Conservation (phyloP, 202 grass and related monocot species). For the Musa balbisiana region DNA sequence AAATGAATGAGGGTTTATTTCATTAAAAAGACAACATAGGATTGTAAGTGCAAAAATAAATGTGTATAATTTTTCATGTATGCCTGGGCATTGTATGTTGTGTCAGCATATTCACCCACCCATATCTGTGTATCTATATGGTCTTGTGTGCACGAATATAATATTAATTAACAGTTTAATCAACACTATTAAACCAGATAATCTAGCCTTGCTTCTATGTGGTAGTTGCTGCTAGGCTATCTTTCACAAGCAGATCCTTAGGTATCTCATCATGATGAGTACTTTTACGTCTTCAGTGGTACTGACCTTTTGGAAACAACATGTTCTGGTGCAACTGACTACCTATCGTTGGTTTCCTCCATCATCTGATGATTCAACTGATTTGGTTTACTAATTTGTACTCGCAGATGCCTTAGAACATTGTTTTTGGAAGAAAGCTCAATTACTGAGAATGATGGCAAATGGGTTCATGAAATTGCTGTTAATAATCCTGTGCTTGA, state of each 20-base stretch:
- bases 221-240: not conserved
- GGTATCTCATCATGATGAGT: not conserved
- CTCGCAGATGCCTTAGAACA: constrained; percentile 57
- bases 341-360: not conserved
- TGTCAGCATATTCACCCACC: not conserved
- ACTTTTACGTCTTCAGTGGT: not conserved
- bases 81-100: not conserved
- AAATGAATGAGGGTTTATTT: not conserved
- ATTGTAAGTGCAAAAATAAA: not conserved
- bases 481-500: constrained; percentile 48
- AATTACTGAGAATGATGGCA: constrained; percentile 44
- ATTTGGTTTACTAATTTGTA: not conserved
- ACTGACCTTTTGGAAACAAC: no score
- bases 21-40: not conserved
- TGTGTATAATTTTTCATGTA: not conserved
- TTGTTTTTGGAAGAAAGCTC: constrained; percentile 76
- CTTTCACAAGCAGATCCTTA: not conserved
- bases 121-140: no score
- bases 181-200: not conserved
- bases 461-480: constrained; percentile 75
- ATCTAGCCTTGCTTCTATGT: not conserved
- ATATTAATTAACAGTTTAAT: no score
- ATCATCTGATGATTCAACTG: not conserved
- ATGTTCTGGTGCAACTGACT: no score
- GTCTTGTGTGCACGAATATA: no score